Conservation (phyloP, 129 eudicot genomes). For the Deinandra increscens region DNA sequence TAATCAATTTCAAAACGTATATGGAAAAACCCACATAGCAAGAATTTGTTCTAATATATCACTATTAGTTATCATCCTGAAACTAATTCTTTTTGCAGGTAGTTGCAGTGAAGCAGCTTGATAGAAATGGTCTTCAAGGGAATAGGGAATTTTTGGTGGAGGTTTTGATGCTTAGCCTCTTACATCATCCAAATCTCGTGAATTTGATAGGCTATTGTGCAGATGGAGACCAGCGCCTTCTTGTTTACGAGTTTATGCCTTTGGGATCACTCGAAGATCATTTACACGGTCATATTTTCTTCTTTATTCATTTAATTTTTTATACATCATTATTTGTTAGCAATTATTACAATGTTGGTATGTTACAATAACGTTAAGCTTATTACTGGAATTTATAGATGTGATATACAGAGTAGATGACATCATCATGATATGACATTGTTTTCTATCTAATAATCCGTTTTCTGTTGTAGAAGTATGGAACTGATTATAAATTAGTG, state of each 20-base stretch:
- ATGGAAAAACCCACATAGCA: not conserved
- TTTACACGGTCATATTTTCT: conserved; percentile 66
- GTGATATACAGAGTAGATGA: not conserved
- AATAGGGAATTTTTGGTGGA: conserved; percentile 89
- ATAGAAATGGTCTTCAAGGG: conserved; percentile 92
- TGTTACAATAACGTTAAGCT: not conserved
- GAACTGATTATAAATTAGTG: conserved; percentile 1
- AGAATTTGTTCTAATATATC: not conserved
- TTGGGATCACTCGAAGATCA: conserved; percentile 97
- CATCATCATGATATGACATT: conserved; percentile 1
- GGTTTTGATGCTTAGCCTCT: conserved; percentile 93
- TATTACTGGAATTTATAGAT: not conserved
- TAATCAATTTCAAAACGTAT: not conserved
- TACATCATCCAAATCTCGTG: conserved; percentile 89
- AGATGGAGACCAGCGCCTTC: conserved; percentile 91
- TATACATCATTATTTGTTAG: not conserved
- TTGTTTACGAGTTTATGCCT: conserved; percentile 93
- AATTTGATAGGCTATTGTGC: conserved; percentile 94
- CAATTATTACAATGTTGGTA: not conserved
- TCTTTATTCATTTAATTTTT: not conserved
- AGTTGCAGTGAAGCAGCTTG: conserved; percentile 95
- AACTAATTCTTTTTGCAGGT: conserved; percentile 51
- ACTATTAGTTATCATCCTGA: not conserved
- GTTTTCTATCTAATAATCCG: not conserved
- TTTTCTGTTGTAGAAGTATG: not conserved